Base-by-base conservation (phyloP, 805 yeast genomes). In the Hanseniaspora occidentalis region DNA sequence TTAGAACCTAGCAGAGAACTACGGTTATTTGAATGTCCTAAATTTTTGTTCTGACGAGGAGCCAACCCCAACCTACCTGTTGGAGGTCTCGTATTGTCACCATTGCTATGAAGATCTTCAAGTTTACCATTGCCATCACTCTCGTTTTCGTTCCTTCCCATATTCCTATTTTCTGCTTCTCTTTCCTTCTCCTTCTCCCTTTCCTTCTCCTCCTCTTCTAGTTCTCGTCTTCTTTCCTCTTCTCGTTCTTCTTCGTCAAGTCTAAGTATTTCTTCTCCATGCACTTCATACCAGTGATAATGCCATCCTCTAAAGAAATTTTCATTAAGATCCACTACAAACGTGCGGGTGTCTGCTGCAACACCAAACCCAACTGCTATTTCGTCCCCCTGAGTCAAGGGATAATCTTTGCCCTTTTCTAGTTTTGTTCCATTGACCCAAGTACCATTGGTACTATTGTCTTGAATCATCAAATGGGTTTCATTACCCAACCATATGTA, bases 401-500 rank as follows among this genome's bases (percentile, higher is more conserved):
- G 74, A 56, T 84, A 84, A 51, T 84, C 84, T 37, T 80, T 75
- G 17, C 82, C 82, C 53, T 79, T 82, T 19, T 78, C 84, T 16
- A 89, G 59, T 39, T 84, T 68, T 29, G 69, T 69, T 24, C 79
- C 78, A 62, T 89, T 92, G 37, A 89, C 62, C 67, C 75, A 81
- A 0, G 98, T 92, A 6, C 98, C 98, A 62, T 92, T 92, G 2
- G 97, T 89, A 1, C 95, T 82, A 2, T 69, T 60, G 58, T 88
- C 96, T 55, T 57, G 61, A 13, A 68, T 49, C 39, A 68, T 41
- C 3, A 73, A 65, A 41, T 68, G 70, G 46, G 71, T 73, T 37
- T 69, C 69, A 35, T 69, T 64, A 35, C 77, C 78, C 48, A 79
- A 67, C 80, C 86, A 76, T 6, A 88, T 64, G 54, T 70, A 67